Evolutionary conservation across 2,329 filamentous ascomycete genomes (phyloP), one percentile per base, ranked within the genome.

Genomic region (Pochonia chlamydosporia): DNA sequence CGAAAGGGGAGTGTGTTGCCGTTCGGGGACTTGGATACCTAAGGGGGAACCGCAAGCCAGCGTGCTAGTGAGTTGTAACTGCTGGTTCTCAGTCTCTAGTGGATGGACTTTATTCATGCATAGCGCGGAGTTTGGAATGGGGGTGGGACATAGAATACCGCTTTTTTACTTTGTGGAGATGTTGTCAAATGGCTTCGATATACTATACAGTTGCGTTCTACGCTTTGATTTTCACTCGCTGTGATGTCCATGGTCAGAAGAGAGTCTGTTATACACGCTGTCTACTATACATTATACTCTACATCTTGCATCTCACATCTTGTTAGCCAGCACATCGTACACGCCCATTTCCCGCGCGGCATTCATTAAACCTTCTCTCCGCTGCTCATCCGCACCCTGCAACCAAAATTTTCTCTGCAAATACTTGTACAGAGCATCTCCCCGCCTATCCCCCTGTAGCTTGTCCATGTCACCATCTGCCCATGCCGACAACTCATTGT

Each of bases 281-380:
- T 39, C 35, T 39, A 21, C 26, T 39, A 36, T 36, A 36, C 33
- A 20, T 4, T 35, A 16, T 36, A 18, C 14, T 23, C 3, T n/a
- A 24, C 18, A 7, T 14, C 20, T 11, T 25, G 10, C n/a, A 21
- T 25, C 20, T 21, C 26, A 46, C 41, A 40, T 48, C 43, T 36
- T 55, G 20, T 52, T 52, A 7, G 47, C 55, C 42, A 68, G 47
- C 8, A 63, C 30, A 24, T 70, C 62, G 44, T 66, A 64, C 52
- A 71, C 66, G 39, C 71, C 71, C 71, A 74, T 74, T 54, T 73
- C 59, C 46, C 50, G 54, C n/a, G 68, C 65, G 43, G 60, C 69
- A 39, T 62, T 56, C 20, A 59, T 53, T 26, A 69, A 57, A 11
- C 3, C 39, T 16, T 59, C 49, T 18, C 47, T 53, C 41, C 57